A percentile compares a stretch with the other conserved stretches of the same genome.
phyloP scores from a whole-genome alignment of 2,329 filamentous ascomycete species.

The Ciborinia camelliae region DNA sequence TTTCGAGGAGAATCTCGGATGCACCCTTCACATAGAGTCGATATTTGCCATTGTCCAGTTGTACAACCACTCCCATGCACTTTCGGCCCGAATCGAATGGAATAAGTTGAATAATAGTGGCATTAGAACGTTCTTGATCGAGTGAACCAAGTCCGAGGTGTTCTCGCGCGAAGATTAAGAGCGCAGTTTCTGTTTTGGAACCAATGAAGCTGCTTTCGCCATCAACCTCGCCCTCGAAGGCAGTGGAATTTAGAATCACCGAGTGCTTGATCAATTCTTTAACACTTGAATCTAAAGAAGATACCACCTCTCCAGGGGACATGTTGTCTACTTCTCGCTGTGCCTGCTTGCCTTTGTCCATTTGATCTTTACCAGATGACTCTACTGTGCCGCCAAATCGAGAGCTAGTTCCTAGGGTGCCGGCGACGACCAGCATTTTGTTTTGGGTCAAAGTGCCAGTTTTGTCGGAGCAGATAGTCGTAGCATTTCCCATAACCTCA shows the following conservation, averaged over 20 bases:
- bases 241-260: conserved; percentile 65
- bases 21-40: conserved; percentile 52
- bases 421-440: conserved; percentile 73
- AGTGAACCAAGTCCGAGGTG: conserved; percentile 62
- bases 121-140: conserved; percentile 59
- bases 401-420: conserved; percentile 58
- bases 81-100: conserved; percentile 48
- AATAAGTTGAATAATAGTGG: conserved; percentile 53
- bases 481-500: conserved; percentile 70
- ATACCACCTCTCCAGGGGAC: conserved; percentile 34
- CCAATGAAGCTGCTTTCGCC: conserved; percentile 62
- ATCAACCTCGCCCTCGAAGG: conserved; percentile 63
- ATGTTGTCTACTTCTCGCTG: conserved; percentile 31
- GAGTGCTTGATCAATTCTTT: conserved; percentile 55
- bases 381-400: conserved; percentile 47
- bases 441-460: conserved; percentile 73
- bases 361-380: conserved; percentile 28
- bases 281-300: conserved; percentile 30
- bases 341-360: conserved; percentile 28
- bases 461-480: conserved; percentile 77
- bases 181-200: conserved; percentile 74
- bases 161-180: conserved; percentile 66
- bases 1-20: conserved; percentile 48
- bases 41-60: conserved; percentile 44
- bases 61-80: conserved; percentile 65